Evolutionary conservation across 108 stramenopile species (phyloP), one percentile per base, ranked within the genome.

Genomic region (Aurantiochytrium sp.): DNA sequence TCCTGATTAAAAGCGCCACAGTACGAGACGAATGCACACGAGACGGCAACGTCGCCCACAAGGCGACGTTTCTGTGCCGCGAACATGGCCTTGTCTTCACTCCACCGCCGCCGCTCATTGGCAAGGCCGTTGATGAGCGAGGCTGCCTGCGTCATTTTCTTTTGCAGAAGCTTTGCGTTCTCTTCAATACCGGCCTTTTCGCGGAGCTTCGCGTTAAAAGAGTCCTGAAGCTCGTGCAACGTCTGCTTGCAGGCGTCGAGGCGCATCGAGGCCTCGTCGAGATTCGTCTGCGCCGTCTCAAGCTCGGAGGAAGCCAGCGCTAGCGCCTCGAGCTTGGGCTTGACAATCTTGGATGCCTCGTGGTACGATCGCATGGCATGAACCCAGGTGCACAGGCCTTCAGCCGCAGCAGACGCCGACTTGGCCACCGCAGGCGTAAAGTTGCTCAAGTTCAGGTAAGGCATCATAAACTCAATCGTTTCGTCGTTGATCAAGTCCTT

Each of bases 1-100:
- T 96, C 94, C 88, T 96, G 96, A 83, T 97, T 97, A 92, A 97
- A 97, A 4, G 97, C 96, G 29, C 97, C 97, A 73, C 96, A 97
- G 92, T 97, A 97, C 45, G 93, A 94, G 60, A 97, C 95, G 87
- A 97, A 97, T 21, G 96, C 96, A 59, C 96, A 97, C 0, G 94
- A 95, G 23, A 96, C 95, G 43, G 97, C 97, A 76, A 96, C 96
- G 89, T 97, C 96, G 42, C 97, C 97, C 51, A 97, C 96, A 73
- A 97, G 88, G 12, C 96, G 92, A 47, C 91, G 94, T 91, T 97
- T 96, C 87, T 94, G 92, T 35, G 96, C 96, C 29, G 94, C 95
- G 69, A 96, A 97, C 44, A 93, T 95, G n/a, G 95, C 92, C 29
- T 95, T 94, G 90, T 97, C 97, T 87, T 96, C 96, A 29, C 95